Evolutionary conservation across 257 asterid species (phyloP), one percentile per base, ranked within the genome.

Genomic region (Marsdenia floribunda): DNA sequence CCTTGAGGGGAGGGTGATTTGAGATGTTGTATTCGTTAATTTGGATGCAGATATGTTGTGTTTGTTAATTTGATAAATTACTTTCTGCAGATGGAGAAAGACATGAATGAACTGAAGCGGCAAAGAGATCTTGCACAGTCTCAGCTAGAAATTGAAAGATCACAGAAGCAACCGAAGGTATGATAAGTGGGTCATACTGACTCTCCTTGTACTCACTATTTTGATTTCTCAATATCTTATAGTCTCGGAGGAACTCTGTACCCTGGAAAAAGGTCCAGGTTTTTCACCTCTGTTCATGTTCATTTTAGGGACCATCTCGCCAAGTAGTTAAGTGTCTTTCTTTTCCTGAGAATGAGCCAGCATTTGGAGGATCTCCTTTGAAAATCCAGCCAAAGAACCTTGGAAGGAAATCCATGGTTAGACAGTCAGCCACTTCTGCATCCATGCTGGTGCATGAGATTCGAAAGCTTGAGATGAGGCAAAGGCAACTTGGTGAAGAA

Each of bases 401-500:
- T 12, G 80, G 85, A 67, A 84, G 86, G 72, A 88, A 82, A 82
- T 73, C 89, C 50, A 50, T 61, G 22, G 63, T 85, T 68, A 81
- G 85, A 73, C 79, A 66, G 66, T 85, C 89, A 37, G 75, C 84
- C 42, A 79, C 86, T 73, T 89, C 97, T 33, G 77, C 92, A 68
- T 82, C 86, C 73, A 79, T 79, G 79, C 85, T 95, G 79, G 93
- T 90, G 46, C 81, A 83, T 58, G 97, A 95, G 84, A 95, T 95
- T 68, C 83, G 99, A 77, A 95, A 90, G 78, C 86, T 95, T 76
- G 97, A 92, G 83, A 84, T 85, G 85, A 84, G 94, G 77, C 98
- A 89, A 80, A 88, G 87, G 81, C 97, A 92, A 85, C 96, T 95
- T 53, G 99, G 99, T 10, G 91, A 92, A 37, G 98, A 95, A 86